A percentile compares a stretch with the other conserved stretches of the same genome.
Evolutionary conservation across 2,329 filamentous ascomycete genomes (phyloP).

Genomic region (Botrytis deweyae): DNA sequence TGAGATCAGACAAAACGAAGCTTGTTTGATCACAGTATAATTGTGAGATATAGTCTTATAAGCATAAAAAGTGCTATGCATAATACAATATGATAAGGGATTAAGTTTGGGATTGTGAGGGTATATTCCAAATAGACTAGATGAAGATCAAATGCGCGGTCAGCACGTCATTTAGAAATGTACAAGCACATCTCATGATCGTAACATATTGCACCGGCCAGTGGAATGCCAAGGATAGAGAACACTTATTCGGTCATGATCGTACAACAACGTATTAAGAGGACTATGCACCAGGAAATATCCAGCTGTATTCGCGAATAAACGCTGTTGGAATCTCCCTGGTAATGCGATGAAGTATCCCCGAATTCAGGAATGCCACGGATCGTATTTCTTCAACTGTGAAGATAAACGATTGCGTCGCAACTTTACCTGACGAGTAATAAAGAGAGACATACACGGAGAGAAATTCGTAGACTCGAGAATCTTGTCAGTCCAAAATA

Average conservation of each 20-base stretch:
- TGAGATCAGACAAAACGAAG: slow-evolving; percentile 33
- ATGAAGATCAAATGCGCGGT: not conserved
- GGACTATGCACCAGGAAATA: not conserved
- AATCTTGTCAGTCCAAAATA: not conserved
- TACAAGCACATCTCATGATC: not conserved
- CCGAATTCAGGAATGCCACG: not conserved
- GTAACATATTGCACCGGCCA: no score
- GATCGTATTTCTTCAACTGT: not conserved
- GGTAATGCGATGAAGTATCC: not conserved
- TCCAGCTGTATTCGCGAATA: not conserved
- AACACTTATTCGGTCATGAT: not conserved
- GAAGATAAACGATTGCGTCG: not conserved
- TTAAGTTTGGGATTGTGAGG: not conserved
- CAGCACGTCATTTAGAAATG: not conserved
- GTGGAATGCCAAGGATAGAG: not conserved
- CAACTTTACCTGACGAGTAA: not conserved
- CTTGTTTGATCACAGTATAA: slow-evolving; percentile 32
- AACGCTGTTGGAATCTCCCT: not conserved
- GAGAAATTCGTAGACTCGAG: not conserved
- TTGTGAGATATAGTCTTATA: not conserved
- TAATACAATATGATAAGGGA: not conserved
- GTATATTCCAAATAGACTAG: not conserved
- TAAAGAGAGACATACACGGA: not conserved
- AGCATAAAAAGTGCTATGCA: slow-evolving; percentile 13
- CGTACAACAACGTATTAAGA: not conserved